phyloP scores from a whole-genome alignment of 164 flowering plant species.

The Liriodendron chinense region DNA sequence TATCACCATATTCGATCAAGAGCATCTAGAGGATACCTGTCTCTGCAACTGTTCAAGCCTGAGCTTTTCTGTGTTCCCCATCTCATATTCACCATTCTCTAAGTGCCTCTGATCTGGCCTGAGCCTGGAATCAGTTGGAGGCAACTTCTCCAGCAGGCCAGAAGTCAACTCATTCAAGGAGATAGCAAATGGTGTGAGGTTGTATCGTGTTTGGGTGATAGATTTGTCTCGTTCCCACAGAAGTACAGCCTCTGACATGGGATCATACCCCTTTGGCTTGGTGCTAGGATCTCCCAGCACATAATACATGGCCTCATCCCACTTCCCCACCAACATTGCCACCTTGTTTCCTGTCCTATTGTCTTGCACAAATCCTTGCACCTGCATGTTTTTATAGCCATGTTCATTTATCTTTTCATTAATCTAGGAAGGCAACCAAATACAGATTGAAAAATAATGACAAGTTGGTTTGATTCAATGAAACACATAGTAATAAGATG shows the following conservation, averaged over 20 bases:
- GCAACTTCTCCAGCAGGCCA: slow-evolving; percentile 65
- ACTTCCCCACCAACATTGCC: slow-evolving; percentile 91
- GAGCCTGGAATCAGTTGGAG: slow-evolving; percentile 96
- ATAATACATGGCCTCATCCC: slow-evolving; percentile 99
- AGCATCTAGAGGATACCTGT: slow-evolving; percentile 49
- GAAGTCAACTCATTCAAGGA: slow-evolving; percentile 88
- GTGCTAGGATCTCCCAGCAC: slow-evolving; percentile 91
- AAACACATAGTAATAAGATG: neutral
- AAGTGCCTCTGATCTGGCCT: slow-evolving; percentile 93
- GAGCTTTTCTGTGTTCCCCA: slow-evolving; percentile 89
- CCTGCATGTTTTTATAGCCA: slow-evolving; percentile 41
- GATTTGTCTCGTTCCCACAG: slow-evolving; percentile 92
- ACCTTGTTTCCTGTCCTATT: slow-evolving; percentile 91
- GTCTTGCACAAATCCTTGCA: slow-evolving; percentile 98
- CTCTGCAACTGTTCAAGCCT: slow-evolving; percentile 91
- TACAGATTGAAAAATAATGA: neutral
- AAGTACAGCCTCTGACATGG: slow-evolving; percentile 92
- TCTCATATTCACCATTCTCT: slow-evolving; percentile 94
- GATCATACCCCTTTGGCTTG: slow-evolving; percentile 94
- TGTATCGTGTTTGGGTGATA: slow-evolving; percentile 78
- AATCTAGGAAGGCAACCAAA: neutral
- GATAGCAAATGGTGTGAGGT: slow-evolving; percentile 93
- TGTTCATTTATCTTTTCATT: neutral
- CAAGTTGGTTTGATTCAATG: neutral
- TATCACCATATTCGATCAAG: too few species aligned